A percentile compares a stretch with the other conserved stretches of the same genome.
phyloP scores from a whole-genome alignment of 257 asterid genomes.

The Solanum bukasovii region DNA sequence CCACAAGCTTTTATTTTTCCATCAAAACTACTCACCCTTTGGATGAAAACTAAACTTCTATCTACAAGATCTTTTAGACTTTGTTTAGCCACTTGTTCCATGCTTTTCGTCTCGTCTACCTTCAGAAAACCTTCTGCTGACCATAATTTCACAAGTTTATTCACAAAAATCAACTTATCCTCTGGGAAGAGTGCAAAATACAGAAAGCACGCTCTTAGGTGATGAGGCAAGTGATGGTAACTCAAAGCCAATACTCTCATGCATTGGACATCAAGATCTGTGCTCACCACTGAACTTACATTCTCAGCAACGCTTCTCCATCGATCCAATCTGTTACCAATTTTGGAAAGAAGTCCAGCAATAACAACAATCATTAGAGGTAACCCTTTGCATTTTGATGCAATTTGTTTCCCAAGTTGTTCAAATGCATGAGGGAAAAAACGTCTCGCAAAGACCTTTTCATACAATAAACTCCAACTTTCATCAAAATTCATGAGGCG shows the following conservation, averaged over 20 bases:
- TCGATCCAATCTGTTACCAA: fast-evolving
- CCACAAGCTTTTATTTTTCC: no score
- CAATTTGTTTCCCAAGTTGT: background rate
- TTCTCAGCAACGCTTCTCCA: background rate
- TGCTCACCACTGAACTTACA: background rate
- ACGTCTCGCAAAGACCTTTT: background rate
- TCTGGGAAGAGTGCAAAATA: background rate
- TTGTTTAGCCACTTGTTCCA: background rate
- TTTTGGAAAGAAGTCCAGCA: background rate
- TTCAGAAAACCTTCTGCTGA: background rate
- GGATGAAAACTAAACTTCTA: background rate
- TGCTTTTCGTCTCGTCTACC: background rate
- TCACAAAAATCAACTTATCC: background rate
- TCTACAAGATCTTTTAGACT: background rate
- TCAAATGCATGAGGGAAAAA: background rate
- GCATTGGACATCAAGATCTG: background rate
- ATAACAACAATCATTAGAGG: background rate
- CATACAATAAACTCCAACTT: background rate
- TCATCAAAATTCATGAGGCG: background rate
- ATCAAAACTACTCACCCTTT: background rate
- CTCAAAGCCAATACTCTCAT: background rate
- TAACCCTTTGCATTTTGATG: background rate
- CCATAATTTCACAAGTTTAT: background rate
- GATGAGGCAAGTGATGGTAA: background rate
- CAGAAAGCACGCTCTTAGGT: background rate